A percentile compares a stretch with the other conserved stretches of the same genome.
Conservation (phyloP, 225 moss, liverwort and hornwort species). For the Marchantia polymorpha region DNA sequence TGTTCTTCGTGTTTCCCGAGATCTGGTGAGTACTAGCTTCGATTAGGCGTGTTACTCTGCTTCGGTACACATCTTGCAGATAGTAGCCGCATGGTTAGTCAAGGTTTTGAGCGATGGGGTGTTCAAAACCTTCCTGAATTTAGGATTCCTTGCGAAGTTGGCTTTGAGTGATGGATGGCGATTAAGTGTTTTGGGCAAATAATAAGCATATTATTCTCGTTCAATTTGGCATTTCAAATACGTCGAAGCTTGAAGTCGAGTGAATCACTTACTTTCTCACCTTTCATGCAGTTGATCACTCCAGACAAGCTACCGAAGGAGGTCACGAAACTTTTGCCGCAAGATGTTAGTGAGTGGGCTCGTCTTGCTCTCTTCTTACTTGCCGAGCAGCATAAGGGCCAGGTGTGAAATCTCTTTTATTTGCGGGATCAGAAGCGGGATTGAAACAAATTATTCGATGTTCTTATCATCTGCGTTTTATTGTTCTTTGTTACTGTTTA, state of each 20-base stretch:
- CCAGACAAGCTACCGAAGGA: conserved; percentile 73
- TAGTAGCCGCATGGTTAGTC: background rate
- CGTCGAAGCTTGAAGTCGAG: background rate
- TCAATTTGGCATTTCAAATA: too few species aligned
- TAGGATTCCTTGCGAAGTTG: too few species aligned
- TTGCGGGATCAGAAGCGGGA: background rate
- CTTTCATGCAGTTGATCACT: conserved; percentile 70
- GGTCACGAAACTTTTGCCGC: conserved; percentile 60
- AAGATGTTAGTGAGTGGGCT: conserved; percentile 86
- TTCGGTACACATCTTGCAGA: too few species aligned
- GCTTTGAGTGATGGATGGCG: too few species aligned
- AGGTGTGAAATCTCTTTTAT: conserved; percentile 29
- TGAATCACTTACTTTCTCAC: background rate
- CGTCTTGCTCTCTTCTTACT: conserved; percentile 85
- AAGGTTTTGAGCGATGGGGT: background rate
- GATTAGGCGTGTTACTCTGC: background rate
- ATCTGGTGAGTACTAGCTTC: conserved; percentile 49
- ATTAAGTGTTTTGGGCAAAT: too few species aligned
- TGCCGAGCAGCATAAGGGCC: conserved; percentile 77
- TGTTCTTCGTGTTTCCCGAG: conserved; percentile 72
- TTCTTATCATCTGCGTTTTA: background rate
- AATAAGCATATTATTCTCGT: too few species aligned
- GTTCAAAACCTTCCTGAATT: background rate
- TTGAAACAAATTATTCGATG: background rate
- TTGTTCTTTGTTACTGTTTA: background rate